A percentile compares a stretch with the other conserved stretches of the same genome.
Evolutionary conservation across 495 filamentous ascomycete species (phyloP).

Genomic region (Chaetomidium leptoderma): DNA sequence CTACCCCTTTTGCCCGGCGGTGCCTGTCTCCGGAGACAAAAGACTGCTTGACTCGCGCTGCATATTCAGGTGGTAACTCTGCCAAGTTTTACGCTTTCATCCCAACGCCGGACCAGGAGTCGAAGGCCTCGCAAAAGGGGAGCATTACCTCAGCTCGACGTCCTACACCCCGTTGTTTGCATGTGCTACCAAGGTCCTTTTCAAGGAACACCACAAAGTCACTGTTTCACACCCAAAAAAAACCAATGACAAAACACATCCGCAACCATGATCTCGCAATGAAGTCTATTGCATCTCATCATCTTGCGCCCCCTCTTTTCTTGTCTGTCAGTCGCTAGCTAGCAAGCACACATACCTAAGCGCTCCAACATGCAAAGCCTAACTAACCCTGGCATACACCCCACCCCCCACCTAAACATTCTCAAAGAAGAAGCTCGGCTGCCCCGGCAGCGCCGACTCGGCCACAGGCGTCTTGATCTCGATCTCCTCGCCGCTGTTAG

Average conservation of each 20-base stretch:
- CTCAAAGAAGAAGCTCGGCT: slow-evolving; percentile 71
- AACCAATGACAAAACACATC: neutral
- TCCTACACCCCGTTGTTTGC: too few species aligned
- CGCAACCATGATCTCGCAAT: slow-evolving; percentile 7
- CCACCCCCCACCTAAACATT: slow-evolving; percentile 51
- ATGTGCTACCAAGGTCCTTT: too few species aligned
- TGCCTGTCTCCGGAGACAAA: slow-evolving; percentile 1
- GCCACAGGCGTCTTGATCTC: slow-evolving; percentile 54
- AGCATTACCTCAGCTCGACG: slow-evolving; percentile 6
- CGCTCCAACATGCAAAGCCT: neutral
- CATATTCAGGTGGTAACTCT: too few species aligned
- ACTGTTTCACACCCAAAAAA: too few species aligned
- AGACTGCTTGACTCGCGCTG: neutral
- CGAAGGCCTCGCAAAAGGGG: neutral
- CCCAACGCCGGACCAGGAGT: neutral
- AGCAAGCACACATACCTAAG: neutral
- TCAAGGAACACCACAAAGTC: too few species aligned
- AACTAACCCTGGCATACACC: neutral
- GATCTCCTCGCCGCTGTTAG: slow-evolving; percentile 49
- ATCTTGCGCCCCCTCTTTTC: neutral
- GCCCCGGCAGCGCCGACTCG: slow-evolving; percentile 70
- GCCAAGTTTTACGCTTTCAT: neutral
- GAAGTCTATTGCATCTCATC: slow-evolving; percentile 8
- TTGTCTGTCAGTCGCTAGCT: neutral
- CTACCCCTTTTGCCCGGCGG: neutral